Percentiles rank a stretch among this genome's conserved stretches.
Conservation (phyloP, 75 land plant species). For the Sequoia sempervirens region DNA sequence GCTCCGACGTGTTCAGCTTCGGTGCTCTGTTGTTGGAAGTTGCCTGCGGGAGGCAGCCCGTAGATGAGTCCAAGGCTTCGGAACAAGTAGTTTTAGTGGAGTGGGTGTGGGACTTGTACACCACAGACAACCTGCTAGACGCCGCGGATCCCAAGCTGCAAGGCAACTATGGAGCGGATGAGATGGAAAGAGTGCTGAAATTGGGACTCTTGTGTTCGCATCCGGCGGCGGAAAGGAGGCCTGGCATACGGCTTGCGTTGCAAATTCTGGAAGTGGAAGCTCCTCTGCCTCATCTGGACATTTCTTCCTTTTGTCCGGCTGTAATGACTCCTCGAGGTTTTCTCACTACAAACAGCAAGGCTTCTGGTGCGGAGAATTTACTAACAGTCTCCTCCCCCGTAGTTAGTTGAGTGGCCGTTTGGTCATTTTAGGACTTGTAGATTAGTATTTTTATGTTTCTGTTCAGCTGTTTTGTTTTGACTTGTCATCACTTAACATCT, state of each 20-base stretch:
- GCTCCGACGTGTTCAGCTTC: slow-evolving; percentile 26
- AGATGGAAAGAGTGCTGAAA: slow-evolving; percentile 8
- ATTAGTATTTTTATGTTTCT: no score
- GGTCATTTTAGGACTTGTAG: no score
- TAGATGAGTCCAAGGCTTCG: background rate
- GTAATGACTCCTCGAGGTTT: background rate
- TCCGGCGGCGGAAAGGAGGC: background rate
- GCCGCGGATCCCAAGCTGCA: slow-evolving; percentile 8
- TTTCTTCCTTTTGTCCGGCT: background rate
- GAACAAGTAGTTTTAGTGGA: slow-evolving; percentile 17
- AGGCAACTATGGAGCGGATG: background rate
- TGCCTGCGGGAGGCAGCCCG: slow-evolving; percentile 21
- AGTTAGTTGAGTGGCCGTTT: no score
- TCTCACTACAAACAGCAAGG: background rate
- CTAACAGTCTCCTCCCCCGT: no score
- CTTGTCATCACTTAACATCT: no score
- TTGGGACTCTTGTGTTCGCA: slow-evolving; percentile 16
- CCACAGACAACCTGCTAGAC: slow-evolving; percentile 3
- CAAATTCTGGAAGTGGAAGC: slow-evolving; percentile 17
- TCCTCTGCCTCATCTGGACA: slow-evolving; percentile 21
- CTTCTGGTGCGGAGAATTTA: no score
- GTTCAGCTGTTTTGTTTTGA: no score
- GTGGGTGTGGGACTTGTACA: slow-evolving; percentile 34
- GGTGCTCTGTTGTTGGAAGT: slow-evolving; percentile 17
- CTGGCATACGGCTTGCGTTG: background rate